Conservation (phyloP, 257 asterid genomes). For the Fraxinus anomala region DNA sequence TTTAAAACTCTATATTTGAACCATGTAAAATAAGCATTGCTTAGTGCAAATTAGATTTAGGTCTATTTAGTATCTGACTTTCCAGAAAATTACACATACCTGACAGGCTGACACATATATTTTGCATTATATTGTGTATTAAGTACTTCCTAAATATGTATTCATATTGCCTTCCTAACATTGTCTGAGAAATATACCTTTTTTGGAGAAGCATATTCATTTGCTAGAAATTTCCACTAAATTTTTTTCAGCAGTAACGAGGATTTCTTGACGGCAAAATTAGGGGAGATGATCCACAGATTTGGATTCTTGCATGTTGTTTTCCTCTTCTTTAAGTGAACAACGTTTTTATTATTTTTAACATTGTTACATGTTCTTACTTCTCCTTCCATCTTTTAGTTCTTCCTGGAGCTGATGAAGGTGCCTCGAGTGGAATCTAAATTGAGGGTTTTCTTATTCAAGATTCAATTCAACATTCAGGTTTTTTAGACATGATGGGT, state of each 20-base stretch:
- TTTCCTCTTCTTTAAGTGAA: slow-evolving; percentile 4
- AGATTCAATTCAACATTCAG: slow-evolving; percentile 94
- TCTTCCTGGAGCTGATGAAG: slow-evolving; percentile 98
- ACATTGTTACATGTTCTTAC: slow-evolving; percentile 21
- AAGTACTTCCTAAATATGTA: not conserved
- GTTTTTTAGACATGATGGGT: slow-evolving; percentile 45
- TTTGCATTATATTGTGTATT: not conserved
- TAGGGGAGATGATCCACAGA: not conserved
- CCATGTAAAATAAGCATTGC: not conserved
- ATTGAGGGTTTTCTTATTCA: slow-evolving; percentile 91
- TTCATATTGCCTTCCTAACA: slow-evolving; percentile 11
- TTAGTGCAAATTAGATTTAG: not conserved
- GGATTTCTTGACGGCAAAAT: slow-evolving; percentile 14
- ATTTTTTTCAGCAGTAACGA: not conserved
- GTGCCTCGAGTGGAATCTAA: slow-evolving; percentile 98
- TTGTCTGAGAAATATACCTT: slow-evolving; percentile 11
- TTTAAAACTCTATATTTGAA: not conserved
- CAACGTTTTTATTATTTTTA: slow-evolving; percentile 4
- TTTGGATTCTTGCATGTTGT: not conserved
- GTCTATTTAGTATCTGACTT: not conserved
- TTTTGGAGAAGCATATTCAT: slow-evolving; percentile 8
- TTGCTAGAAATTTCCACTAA: not conserved
- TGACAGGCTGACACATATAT: not conserved
- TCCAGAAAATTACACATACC: not conserved
- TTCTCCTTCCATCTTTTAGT: slow-evolving; percentile 56